Conservation (phyloP, 768 basidiomycete species). For the Porphyrellus cyaneotinctus region DNA sequence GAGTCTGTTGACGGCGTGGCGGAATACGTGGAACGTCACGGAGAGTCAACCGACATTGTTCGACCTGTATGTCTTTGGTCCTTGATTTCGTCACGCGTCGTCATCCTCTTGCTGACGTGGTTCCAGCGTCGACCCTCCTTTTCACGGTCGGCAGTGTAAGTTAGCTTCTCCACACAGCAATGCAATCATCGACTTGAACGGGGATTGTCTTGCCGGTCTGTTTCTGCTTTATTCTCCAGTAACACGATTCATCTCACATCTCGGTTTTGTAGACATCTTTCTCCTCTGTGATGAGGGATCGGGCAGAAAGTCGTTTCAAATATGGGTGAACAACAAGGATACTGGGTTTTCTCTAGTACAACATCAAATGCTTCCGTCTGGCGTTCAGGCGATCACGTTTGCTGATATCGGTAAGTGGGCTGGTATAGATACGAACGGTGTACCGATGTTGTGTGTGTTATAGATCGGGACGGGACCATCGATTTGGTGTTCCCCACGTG, state of each 20-base stretch:
- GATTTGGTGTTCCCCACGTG: conserved; percentile 94
- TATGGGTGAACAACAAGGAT: conserved; percentile 87
- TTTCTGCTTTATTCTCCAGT: not conserved
- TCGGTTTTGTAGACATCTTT: conserved; percentile 64
- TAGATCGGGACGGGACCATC: conserved; percentile 94
- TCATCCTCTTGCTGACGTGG: conserved; percentile 4
- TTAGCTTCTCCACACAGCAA: conserved; percentile 91
- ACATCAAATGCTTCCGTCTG: conserved; percentile 65
- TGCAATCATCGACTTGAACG: conserved; percentile 89
- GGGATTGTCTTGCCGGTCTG: conserved; percentile 89
- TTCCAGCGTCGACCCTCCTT: conserved; percentile 52
- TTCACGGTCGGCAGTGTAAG: conserved; percentile 63
- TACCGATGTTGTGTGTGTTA: conserved; percentile 6
- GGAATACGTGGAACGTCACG: conserved; percentile 72
- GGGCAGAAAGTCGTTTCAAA: conserved; percentile 68
- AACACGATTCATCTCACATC: not conserved
- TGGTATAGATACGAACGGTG: not conserved
- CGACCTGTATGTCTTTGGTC: conserved; percentile 49
- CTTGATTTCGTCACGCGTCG: not conserved
- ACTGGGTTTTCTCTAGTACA: conserved; percentile 69
- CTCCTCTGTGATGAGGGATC: conserved; percentile 72
- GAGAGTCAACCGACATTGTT: conserved; percentile 52
- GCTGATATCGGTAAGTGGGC: conserved; percentile 74
- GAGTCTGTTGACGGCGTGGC: conserved; percentile 63
- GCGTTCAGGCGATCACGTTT: conserved; percentile 77